Percentiles rank a stretch among this genome's conserved stretches.
phyloP scores from a whole-genome alignment of 805 yeast genomes.

The Hanseniaspora taiwanica region DNA sequence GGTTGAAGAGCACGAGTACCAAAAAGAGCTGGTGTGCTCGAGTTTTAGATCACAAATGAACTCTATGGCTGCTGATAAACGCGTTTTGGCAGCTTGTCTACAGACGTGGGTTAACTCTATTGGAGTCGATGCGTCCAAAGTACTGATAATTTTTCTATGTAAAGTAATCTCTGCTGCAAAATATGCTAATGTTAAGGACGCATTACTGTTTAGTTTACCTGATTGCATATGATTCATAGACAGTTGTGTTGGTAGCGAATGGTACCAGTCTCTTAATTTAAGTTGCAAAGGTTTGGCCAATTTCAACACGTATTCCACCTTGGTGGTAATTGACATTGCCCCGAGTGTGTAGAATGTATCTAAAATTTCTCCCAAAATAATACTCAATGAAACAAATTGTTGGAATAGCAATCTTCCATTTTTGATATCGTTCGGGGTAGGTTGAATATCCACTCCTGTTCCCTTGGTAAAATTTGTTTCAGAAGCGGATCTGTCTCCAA shows the following conservation, averaged over 20 bases:
- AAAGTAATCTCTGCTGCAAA: slow-evolving; percentile 81
- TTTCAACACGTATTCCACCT: slow-evolving; percentile 55
- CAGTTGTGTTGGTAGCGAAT: slow-evolving; percentile 47
- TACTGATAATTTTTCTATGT: slow-evolving; percentile 62
- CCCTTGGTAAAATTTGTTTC: too few relatives aligned
- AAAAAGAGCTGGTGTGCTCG: slow-evolving; percentile 77
- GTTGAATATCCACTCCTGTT: slow-evolving; percentile 20
- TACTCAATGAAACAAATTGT: slow-evolving; percentile 51
- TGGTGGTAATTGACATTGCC: slow-evolving; percentile 41
- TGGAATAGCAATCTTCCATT: slow-evolving; percentile 59
- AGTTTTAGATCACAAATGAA: slow-evolving; percentile 62
- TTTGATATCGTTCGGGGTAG: slow-evolving; percentile 41
- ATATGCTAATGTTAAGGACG: slow-evolving; percentile 70
- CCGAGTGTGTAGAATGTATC: slow-evolving; percentile 59
- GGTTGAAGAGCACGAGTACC: slow-evolving; percentile 75
- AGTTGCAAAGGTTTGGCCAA: slow-evolving; percentile 74
- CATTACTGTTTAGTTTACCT: slow-evolving; percentile 56
- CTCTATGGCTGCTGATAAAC: slow-evolving; percentile 71
- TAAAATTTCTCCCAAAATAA: slow-evolving; percentile 58
- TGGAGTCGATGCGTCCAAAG: slow-evolving; percentile 31
- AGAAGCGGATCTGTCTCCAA: too few relatives aligned
- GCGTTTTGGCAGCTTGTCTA: slow-evolving; percentile 71
- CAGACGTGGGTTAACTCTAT: slow-evolving; percentile 52
- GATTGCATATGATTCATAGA: slow-evolving; percentile 51
- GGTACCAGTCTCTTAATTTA: slow-evolving; percentile 63